A percentile compares a stretch with the other conserved stretches of the same genome.
Conservation (phyloP, 129 eudicot genomes). For the Cynara cardunculus region DNA sequence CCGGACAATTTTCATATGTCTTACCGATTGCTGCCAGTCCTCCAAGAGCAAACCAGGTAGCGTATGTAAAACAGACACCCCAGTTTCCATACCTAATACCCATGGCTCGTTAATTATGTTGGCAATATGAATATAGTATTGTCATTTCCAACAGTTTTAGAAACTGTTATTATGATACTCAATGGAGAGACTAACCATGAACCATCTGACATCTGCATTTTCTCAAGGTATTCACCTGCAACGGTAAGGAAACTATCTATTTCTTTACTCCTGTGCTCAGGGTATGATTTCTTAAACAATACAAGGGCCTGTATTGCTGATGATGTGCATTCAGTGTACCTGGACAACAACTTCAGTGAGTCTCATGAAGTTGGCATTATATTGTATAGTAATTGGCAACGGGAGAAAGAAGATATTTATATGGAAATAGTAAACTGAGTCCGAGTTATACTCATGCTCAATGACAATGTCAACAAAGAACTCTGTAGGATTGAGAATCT, state of each 20-base stretch:
- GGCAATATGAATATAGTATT: neutral
- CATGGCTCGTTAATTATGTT: neutral
- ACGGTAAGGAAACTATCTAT: neutral
- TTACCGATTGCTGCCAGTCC: constrained; percentile 21
- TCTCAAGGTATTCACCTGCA: neutral
- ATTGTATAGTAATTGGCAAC: neutral
- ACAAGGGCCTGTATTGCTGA: neutral
- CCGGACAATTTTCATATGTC: constrained; percentile 8
- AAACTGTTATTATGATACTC: neutral
- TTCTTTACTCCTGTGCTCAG: neutral
- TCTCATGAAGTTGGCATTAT: neutral
- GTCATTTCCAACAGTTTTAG: neutral
- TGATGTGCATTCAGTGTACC: neutral
- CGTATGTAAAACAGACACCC: constrained; percentile 38
- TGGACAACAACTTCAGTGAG: neutral
- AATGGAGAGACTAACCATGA: neutral
- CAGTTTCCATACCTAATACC: constrained; percentile 30
- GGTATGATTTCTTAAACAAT: neutral
- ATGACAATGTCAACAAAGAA: constrained; percentile 55
- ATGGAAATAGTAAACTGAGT: neutral
- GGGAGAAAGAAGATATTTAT: neutral
- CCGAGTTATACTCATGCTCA: constrained; percentile 52
- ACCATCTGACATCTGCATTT: neutral
- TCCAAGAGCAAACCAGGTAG: constrained; percentile 28
- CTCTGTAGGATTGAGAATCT: constrained; percentile 66